These are phyloP conservation scores for Byssothecium circinans DNA, from an alignment of 2,329 filamentous ascomycete species.

Conservation along the genomic window DNA sequence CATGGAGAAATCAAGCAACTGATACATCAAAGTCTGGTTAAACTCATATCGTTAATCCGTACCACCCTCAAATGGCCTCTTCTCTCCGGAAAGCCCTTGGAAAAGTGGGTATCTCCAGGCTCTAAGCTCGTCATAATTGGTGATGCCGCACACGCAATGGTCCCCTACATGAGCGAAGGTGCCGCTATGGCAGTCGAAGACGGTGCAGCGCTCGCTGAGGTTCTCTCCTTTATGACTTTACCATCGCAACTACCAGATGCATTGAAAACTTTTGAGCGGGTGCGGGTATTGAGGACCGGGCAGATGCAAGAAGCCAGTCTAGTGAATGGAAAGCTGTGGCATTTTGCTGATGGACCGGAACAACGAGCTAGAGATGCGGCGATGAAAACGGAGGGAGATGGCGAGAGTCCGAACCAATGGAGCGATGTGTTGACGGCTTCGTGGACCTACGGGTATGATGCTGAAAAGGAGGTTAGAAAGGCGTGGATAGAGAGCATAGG, in stretches of 20 bases:
- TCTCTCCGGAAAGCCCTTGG: conserved; percentile 12
- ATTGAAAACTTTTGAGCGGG: conserved; percentile 45
- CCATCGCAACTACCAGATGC: conserved; percentile 31
- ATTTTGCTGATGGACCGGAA: conserved; percentile 27
- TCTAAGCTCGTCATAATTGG: conserved; percentile 20
- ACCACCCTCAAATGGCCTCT: conserved; percentile 26
- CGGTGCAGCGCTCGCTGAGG: conserved; percentile 60
- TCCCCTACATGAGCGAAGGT: conserved; percentile 37
- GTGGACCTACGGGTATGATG: conserved; percentile 55
- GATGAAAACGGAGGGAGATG: conserved; percentile 37
- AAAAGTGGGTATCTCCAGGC: conserved; percentile 14
- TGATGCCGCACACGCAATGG: conserved; percentile 26
- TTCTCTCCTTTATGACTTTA: conserved; percentile 30
- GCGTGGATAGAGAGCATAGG: conserved; percentile 11
- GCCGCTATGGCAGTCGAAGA: conserved; percentile 68
- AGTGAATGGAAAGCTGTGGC: conserved; percentile 52
- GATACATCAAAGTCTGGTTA: conserved; percentile 20
- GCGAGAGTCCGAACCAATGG: conserved; percentile 52
- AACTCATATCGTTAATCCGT: conserved; percentile 29
- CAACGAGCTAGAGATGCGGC: conserved; percentile 15
- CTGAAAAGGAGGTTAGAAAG: conserved; percentile 36
- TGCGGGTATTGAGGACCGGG: conserved; percentile 17
- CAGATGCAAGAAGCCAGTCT: conserved; percentile 16
- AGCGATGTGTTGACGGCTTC: conserved; percentile 50
- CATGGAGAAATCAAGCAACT: not conserved